Evolutionary conservation across 768 basidiomycete genomes (phyloP), one percentile per base, ranked within the genome.

Genomic region (Termitomyces sp.): DNA sequence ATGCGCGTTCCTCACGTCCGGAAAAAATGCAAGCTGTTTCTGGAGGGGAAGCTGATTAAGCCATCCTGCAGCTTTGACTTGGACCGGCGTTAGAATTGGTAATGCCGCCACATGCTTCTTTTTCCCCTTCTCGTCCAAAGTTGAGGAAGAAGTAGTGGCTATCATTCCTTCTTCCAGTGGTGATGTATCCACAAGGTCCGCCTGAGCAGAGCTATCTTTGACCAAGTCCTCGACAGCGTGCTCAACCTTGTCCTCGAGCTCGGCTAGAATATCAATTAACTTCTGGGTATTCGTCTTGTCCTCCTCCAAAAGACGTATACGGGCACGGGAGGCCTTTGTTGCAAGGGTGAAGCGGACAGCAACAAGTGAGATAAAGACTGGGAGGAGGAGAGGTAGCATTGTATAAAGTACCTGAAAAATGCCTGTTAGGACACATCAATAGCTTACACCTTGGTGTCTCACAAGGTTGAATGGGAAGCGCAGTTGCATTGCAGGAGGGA

Each of bases 391-490:
- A 0, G 93, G 92, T 10, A 91, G 71, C 18, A 83, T 57, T 1
- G 75, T 56, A 63, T 84, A 84, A 4, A 88, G 51, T 13, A 83
- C 56, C 87, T 88, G 62, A 12, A 33, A 43, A 46, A 33, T 43
- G 30, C 51, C 12, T 52, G 57, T 63, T 14, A 59, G 40, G 38
- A 51, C 33, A 40, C 5, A 28, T 47, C 14, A 59, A 54, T 16
- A 55, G 10, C 8, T 9, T 38, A 23, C 33, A 38, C 14, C 23
- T 32, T 40, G 16, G 6, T 55, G 8, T 72, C 87, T 57, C 64
- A 93, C 88, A 18, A 93, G 54, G 67, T 92, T 94, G 55, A 84
- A 71, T 2, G 91, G 92, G 61, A 91, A 91, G 1, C 71, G 69
- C 40, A 81, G 74, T 60, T 85, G 83, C 0, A 88, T 73, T 40